Conservation (phyloP, 345 rosid genomes). For the Crucihimalaya himalaica region DNA sequence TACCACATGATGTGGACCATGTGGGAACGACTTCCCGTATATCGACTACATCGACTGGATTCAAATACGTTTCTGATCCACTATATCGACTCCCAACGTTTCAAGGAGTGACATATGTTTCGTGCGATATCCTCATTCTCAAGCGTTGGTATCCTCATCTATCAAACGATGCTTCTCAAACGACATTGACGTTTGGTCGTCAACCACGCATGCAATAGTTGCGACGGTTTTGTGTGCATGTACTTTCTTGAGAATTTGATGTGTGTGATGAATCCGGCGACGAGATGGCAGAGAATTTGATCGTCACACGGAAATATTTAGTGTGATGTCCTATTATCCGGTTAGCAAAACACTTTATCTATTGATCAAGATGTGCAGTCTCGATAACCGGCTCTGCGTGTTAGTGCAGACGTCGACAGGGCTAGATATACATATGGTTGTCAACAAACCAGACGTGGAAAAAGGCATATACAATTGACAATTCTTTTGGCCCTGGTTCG, state of each 20-base stretch:
- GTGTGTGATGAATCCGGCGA: background rate
- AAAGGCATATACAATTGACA: no score
- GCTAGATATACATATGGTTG: no score
- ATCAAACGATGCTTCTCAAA: background rate
- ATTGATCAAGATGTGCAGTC: no score
- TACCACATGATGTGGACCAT: background rate
- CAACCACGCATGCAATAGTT: background rate
- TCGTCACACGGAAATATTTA: no score
- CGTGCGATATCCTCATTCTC: no score
- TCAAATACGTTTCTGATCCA: background rate
- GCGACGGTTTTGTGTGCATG: constrained; percentile 2
- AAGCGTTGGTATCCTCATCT: no score
- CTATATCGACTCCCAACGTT: background rate
- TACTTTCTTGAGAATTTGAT: background rate
- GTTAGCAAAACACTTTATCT: no score
- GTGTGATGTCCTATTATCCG: no score
- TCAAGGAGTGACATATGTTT: background rate
- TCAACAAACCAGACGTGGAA: no score
- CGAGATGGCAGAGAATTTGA: constrained; percentile 4
- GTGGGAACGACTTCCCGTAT: background rate
- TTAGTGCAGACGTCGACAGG: no score
- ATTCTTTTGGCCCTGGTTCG: no score
- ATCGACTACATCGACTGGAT: background rate
- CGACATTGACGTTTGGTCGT: background rate
- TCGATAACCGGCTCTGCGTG: no score